These are phyloP conservation scores for Chaetomiaceae sp. DNA, from an alignment of 2,329 filamentous ascomycete species.

Conservation along the genomic window DNA sequence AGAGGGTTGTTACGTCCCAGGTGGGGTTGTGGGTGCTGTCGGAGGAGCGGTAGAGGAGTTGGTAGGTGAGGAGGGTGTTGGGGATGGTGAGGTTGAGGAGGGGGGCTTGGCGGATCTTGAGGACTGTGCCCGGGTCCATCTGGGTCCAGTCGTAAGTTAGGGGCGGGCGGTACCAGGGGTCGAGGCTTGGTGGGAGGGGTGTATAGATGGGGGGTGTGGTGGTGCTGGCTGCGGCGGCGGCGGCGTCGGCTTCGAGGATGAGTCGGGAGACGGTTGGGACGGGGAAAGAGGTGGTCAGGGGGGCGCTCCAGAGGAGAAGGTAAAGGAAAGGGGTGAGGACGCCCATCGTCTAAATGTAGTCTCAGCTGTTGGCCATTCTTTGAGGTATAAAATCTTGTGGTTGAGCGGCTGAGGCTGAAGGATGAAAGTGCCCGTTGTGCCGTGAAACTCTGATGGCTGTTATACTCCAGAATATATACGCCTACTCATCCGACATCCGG, in stretches of 20 bases:
- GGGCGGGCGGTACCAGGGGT: constrained; percentile 23
- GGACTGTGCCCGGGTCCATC: constrained; percentile 30
- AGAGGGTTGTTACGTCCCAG: constrained; percentile 34
- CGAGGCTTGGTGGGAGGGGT: constrained; percentile 19
- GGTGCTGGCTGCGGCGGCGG: background rate
- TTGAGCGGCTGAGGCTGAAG: background rate
- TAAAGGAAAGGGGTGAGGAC: background rate
- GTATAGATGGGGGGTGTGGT: background rate
- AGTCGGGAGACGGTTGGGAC: constrained; percentile 1
- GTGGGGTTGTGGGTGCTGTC: constrained; percentile 30
- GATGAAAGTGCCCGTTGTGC: background rate
- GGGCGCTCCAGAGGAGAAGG: background rate
- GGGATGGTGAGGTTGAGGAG: constrained; percentile 26
- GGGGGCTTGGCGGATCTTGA: constrained; percentile 30
- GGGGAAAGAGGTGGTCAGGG: background rate
- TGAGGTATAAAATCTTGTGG: background rate
- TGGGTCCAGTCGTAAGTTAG: constrained; percentile 9
- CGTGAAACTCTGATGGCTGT: background rate
- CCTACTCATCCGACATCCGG: background rate
- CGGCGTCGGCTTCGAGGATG: constrained; percentile 9
- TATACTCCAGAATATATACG: background rate
- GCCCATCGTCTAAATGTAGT: background rate
- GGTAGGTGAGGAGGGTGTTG: constrained; percentile 24
- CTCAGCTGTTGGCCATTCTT: background rate
- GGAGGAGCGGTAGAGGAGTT: constrained; percentile 35